These are phyloP conservation scores for Typha latifolia DNA, from an alignment of 176 grass and related monocot genomes.

Conservation along the genomic window DNA sequence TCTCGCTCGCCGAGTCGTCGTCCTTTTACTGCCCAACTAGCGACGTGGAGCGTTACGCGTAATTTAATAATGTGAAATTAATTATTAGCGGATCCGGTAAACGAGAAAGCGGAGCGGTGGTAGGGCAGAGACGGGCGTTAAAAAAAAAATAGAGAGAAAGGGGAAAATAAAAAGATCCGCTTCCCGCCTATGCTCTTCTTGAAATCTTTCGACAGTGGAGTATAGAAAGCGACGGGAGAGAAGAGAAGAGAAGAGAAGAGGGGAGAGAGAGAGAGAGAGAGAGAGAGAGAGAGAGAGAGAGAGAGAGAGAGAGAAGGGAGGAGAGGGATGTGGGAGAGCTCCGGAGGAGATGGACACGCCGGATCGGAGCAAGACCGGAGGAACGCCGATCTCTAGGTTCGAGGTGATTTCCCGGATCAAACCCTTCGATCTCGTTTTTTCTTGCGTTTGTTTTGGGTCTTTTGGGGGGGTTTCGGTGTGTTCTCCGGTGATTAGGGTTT, in stretches of 20 bases:
- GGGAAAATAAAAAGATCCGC: background rate
- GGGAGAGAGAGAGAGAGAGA: no score
- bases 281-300: slow-evolving; percentile 15
- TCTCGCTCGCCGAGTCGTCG: background rate
- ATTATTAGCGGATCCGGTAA: background rate
- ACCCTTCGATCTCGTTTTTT: background rate
- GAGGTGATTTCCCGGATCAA: slow-evolving; percentile 15
- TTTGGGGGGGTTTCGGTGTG: background rate
- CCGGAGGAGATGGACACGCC: slow-evolving; percentile 68
- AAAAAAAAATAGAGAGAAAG: slow-evolving; percentile 1
- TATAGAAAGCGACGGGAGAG: slow-evolving; percentile 19
- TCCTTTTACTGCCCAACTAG: background rate
- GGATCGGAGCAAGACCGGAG: slow-evolving; percentile 33
- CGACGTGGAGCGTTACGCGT: slow-evolving; percentile 21
- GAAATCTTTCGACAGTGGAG: slow-evolving; percentile 17
- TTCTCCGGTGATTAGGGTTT: background rate
- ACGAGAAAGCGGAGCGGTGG: background rate
- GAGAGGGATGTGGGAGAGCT: slow-evolving; percentile 18
- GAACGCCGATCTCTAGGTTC: slow-evolving; percentile 24
- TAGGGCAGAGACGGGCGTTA: no score
- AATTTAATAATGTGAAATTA: background rate
- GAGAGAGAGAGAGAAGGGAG: slow-evolving; percentile 12
- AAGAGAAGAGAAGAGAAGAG: slow-evolving; percentile 3
- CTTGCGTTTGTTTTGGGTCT: background rate
- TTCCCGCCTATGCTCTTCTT: slow-evolving; percentile 46